These are phyloP conservation scores for Marasmius sp. DNA, from an alignment of 1,284 basidiomycete genomes.

Conservation along the genomic window DNA sequence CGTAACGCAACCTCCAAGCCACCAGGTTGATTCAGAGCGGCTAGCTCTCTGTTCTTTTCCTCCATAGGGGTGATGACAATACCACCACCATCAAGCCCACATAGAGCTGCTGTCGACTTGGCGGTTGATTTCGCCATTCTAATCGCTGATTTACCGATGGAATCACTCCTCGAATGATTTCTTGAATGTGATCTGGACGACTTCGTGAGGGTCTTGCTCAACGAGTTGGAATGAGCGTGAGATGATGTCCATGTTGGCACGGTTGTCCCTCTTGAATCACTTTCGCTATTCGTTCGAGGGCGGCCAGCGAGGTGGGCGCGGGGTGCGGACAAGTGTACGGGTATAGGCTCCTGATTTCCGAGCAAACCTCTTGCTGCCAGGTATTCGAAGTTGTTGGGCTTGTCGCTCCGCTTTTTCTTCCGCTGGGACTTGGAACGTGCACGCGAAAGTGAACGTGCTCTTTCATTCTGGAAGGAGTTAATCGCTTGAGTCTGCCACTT, in stretches of 20 bases:
- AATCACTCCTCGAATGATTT: conserved; percentile 56
- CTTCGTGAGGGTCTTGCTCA: conserved; percentile 44
- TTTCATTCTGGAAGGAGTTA: conserved; percentile 64
- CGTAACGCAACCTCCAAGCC: conserved; percentile 44
- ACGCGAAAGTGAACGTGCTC: conserved; percentile 59
- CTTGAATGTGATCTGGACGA: conserved; percentile 38
- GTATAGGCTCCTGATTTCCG: conserved; percentile 57
- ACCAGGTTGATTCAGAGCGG: background rate
- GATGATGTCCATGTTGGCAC: conserved; percentile 19
- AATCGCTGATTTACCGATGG: conserved; percentile 58
- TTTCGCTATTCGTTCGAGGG: conserved; percentile 6
- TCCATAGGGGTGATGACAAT: conserved; percentile 21
- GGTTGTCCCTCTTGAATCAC: conserved; percentile 1
- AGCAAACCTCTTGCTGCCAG: conserved; percentile 62
- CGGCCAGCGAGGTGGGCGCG: conserved; percentile 1
- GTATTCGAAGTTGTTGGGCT: conserved; percentile 43
- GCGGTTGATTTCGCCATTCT: conserved; percentile 37
- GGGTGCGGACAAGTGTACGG: conserved; percentile 38
- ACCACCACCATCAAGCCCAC: conserved; percentile 24
- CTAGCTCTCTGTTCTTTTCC: background rate
- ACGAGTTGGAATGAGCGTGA: conserved; percentile 45
- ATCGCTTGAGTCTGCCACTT: conserved; percentile 65
- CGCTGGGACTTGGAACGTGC: conserved; percentile 56
- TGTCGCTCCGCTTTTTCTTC: conserved; percentile 18
- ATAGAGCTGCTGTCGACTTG: conserved; percentile 33